Conservation (phyloP, 768 basidiomycete genomes). For the Kwoniella bestiolae region DNA sequence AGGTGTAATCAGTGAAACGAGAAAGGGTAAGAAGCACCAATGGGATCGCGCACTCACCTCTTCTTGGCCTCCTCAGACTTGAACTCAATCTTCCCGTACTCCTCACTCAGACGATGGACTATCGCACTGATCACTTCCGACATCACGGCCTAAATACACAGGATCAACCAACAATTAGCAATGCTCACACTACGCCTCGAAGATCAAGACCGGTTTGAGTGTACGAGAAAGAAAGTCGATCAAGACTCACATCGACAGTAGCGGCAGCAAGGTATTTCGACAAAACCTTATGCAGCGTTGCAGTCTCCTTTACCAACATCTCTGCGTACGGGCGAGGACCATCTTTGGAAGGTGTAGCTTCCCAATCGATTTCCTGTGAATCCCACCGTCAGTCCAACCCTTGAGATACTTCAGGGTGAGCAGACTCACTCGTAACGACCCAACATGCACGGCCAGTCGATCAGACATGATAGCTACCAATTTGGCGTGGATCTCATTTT, state of each 20-base stretch:
- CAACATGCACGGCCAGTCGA: conserved; percentile 81
- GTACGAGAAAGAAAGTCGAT: background rate
- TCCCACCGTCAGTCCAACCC: background rate
- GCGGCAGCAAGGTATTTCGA: conserved; percentile 80
- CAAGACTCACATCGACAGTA: conserved; percentile 83
- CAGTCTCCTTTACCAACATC: conserved; percentile 88
- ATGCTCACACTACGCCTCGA: no score
- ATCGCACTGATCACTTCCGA: conserved; percentile 91
- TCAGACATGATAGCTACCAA: conserved; percentile 98
- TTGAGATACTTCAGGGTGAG: background rate
- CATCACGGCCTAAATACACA: conserved; percentile 75
- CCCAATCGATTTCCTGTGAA: conserved; percentile 76
- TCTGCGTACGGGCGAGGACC: conserved; percentile 73
- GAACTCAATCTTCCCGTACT: conserved; percentile 79
- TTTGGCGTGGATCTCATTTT: conserved; percentile 98
- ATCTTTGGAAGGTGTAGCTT: conserved; percentile 56
- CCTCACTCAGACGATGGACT: conserved; percentile 85
- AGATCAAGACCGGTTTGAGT: background rate
- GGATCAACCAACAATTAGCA: no score
- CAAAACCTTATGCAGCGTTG: conserved; percentile 92
- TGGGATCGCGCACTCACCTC: conserved; percentile 63
- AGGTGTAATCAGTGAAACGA: background rate
- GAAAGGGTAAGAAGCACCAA: background rate
- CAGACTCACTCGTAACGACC: conserved; percentile 69
- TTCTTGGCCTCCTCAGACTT: conserved; percentile 82